Evolutionary conservation across 2,329 filamentous ascomycete genomes (phyloP).

Genomic region (Pseudohalonectria lignicola): DNA sequence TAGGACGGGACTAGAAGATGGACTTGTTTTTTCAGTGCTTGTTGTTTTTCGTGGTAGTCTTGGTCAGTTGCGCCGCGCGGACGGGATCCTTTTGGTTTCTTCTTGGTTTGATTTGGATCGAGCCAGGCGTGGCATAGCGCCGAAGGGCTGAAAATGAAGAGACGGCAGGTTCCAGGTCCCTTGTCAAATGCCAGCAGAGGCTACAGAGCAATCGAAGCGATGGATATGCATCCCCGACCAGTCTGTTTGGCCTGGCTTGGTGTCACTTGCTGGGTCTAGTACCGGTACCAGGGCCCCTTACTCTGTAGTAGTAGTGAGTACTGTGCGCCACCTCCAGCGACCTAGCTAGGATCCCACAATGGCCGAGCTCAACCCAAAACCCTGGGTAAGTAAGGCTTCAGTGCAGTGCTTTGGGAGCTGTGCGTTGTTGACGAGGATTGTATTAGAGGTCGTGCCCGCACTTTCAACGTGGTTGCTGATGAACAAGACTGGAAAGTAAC

Average conservation of each 20-base stretch:
- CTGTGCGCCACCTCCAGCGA: too few species aligned
- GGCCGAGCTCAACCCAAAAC: too few species aligned
- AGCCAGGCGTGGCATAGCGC: background rate
- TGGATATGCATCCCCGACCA: background rate
- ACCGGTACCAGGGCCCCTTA: too few species aligned
- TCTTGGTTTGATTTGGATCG: background rate
- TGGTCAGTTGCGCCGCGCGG: background rate
- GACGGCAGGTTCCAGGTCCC: background rate
- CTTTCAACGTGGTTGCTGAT: too few species aligned
- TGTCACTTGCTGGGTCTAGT: background rate
- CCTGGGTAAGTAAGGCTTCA: too few species aligned
- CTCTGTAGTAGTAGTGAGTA: too few species aligned
- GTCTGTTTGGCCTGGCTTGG: background rate
- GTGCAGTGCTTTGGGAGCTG: too few species aligned
- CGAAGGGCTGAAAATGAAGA: background rate
- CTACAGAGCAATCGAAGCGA: background rate
- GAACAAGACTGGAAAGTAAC: too few species aligned
- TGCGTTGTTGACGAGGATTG: too few species aligned
- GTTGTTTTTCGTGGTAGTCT: background rate
- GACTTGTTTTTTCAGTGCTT: background rate
- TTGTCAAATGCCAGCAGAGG: too few species aligned
- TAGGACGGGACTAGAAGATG: background rate
- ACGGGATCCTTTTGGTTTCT: background rate
- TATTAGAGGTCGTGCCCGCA: too few species aligned
- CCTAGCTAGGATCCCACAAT: too few species aligned